phyloP scores from a whole-genome alignment of 2,329 filamentous ascomycete species.

The Colletotrichum liriopes region DNA sequence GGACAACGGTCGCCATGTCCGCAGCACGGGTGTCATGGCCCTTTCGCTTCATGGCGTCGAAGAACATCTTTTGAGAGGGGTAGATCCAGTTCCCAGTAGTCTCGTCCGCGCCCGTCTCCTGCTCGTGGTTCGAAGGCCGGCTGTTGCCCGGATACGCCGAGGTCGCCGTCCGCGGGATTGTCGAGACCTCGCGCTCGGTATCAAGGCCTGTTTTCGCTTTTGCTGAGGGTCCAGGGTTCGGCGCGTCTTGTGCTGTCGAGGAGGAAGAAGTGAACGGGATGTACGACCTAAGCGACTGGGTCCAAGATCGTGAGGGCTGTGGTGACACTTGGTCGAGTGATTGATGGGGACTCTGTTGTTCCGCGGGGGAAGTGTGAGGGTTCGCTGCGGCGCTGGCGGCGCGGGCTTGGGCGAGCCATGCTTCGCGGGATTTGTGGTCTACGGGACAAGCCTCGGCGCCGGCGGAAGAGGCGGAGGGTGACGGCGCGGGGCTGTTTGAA shows the following conservation, averaged over 20 bases:
- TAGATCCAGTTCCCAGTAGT: slow-evolving; percentile 94
- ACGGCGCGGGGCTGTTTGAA: slow-evolving; percentile 38
- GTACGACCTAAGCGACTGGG: slow-evolving; percentile 59
- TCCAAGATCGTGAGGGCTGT: slow-evolving; percentile 58
- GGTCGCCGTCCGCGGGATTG: slow-evolving; percentile 78
- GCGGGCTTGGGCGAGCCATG: slow-evolving; percentile 83
- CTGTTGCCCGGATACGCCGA: slow-evolving; percentile 51
- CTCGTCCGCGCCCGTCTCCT: slow-evolving; percentile 80
- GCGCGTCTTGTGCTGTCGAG: slow-evolving; percentile 29
- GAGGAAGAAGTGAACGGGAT: slow-evolving; percentile 58
- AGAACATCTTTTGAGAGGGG: slow-evolving; percentile 97
- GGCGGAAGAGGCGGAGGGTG: slow-evolving; percentile 33
- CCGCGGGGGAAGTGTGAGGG: slow-evolving; percentile 44
- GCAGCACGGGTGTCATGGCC: slow-evolving; percentile 78
- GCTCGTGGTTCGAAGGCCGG: slow-evolving; percentile 78
- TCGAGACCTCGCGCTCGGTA: slow-evolving; percentile 81
- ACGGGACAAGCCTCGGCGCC: slow-evolving; percentile 79
- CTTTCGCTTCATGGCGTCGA: slow-evolving; percentile 96
- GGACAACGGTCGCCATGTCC: slow-evolving; percentile 94
- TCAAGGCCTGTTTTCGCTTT: slow-evolving; percentile 62
- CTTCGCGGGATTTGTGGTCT: slow-evolving; percentile 89
- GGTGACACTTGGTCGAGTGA: slow-evolving; percentile 20
- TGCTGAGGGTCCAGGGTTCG: slow-evolving; percentile 35
- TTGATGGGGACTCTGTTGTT: slow-evolving; percentile 36
- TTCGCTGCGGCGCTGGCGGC: slow-evolving; percentile 56